Base-by-base conservation (phyloP, 371 early-diverging fungal species). In the Saksenaea oblongispora region DNA sequence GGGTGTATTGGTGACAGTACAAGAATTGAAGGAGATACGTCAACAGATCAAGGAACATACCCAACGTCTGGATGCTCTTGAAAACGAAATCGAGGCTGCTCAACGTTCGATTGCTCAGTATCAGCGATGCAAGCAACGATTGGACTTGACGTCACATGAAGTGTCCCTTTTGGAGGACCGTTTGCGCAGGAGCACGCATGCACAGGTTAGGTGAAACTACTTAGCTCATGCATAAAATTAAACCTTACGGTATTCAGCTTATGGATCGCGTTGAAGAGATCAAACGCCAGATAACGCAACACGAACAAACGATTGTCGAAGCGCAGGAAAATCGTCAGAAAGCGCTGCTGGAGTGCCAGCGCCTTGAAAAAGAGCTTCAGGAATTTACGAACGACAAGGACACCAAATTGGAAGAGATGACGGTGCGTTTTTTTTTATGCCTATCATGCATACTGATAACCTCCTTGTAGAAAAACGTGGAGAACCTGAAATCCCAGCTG, bases 381-480 rank as follows among this genome's bases (percentile, higher is more conserved):
- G 96, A 97, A 65, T 93, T 97, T 56, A 84, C 88, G 31, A 78
- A 85, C 42, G 89, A 94, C 71, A 93, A 93, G 63, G 92, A 90
- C 37, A 81, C 87, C 9, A 95, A 96, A 69, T 70, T 98, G 31
- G 83, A 92, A 67, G 89, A 94, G 28, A 79, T 93, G 64, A 75
- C 84, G 70, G 89, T 89, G 72, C 59, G 39, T 28, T 14, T n/a
- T n/a, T n/a, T n/a, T n/a, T n/a, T 4, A 0, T 35, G 28, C 26
- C 17, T 11, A 36, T 56, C 47, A 11, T 47, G 27, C 39, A 41
- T 62, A 57, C 54, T 27, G n/a, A n/a, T 51, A 51, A 28, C 54
- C 22, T 57, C 22, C 13, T 18, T 26, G 15, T 69, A 91, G 86
- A 72, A 79, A 69, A 84, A 86, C 44, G 82, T 92, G n/a, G 74